These are phyloP conservation scores for Gossypium longicalyx DNA, from an alignment of 345 rosid genomes.

Conservation along the genomic window DNA sequence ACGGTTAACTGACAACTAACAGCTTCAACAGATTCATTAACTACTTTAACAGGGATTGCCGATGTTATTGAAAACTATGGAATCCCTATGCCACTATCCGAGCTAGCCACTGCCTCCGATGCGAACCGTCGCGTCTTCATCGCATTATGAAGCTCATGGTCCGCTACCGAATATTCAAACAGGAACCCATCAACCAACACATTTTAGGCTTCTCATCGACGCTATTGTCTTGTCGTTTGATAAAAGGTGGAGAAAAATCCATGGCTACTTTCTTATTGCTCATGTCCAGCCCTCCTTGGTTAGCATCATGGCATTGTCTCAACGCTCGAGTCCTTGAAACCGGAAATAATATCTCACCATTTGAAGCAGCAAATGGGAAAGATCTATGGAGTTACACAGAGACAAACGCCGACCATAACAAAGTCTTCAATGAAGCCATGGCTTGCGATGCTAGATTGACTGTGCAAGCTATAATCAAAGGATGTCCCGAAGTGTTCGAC, in stretches of 20 bases:
- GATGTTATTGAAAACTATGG: conserved; percentile 49
- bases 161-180: conserved; percentile 41
- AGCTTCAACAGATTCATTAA: no score
- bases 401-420: fast-evolving
- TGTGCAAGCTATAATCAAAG: conserved; percentile 30
- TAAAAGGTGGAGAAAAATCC: conserved; percentile 33
- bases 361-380: conserved; percentile 30
- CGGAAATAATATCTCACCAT: conserved; percentile 30
- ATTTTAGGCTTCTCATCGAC: conserved; percentile 36
- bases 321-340: conserved; percentile 31
- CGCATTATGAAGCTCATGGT: conserved; percentile 70
- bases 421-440: conserved; percentile 25
- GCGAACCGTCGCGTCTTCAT: conserved; percentile 43
- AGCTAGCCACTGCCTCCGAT: conserved; percentile 46
- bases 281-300: conserved; percentile 45
- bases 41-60: no score
- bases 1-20: no score
- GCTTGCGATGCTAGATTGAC: conserved; percentile 45
- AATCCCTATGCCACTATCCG: conserved; percentile 40
- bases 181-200: conserved; percentile 23
- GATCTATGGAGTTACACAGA: no score
- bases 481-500: conserved; percentile 50
- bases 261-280: conserved; percentile 40
- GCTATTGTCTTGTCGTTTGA: conserved; percentile 56
- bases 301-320: conserved; percentile 55